A percentile compares a stretch with the other conserved stretches of the same genome.
Conservation (phyloP, 257 asterid species). For the Plantago elongata region DNA sequence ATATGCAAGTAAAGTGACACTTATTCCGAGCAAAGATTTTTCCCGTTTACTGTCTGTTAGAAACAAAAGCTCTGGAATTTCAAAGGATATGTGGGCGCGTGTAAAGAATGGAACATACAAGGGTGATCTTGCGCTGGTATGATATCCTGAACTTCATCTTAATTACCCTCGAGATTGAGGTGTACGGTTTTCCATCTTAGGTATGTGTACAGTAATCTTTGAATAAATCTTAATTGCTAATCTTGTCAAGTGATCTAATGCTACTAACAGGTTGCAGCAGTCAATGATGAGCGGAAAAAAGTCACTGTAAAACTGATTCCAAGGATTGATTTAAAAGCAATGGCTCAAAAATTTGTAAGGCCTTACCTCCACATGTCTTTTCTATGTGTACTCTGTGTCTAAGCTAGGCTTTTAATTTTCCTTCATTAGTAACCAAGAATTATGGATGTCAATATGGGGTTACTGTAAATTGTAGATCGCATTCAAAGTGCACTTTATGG, state of each 20-base stretch:
- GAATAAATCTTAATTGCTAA: conserved; percentile 12
- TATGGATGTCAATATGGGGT: no score
- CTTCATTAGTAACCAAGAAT: no score
- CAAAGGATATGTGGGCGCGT: conserved; percentile 91
- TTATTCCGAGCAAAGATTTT: conserved; percentile 57
- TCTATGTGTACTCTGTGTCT: background rate
- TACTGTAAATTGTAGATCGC: no score
- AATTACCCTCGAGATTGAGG: conserved; percentile 13
- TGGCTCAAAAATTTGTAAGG: conserved; percentile 93
- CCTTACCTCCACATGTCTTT: conserved; percentile 4
- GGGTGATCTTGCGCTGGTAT: conserved; percentile 93
- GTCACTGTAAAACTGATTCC: conserved; percentile 85
- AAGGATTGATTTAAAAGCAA: conserved; percentile 76
- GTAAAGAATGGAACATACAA: conserved; percentile 92
- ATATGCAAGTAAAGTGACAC: conserved; percentile 55
- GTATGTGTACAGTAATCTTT: no score
- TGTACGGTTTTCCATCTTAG: background rate
- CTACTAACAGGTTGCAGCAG: conserved; percentile 58
- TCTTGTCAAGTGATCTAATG: conserved; percentile 19
- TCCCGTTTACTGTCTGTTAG: conserved; percentile 56
- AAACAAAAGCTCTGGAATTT: conserved; percentile 55
- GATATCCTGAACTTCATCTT: background rate
- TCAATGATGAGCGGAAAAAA: conserved; percentile 60
- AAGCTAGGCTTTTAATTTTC: no score
- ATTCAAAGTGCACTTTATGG: no score